Base-by-base conservation (phyloP, 352 stramenopile genomes). In the Phytophthora boehmeriae region DNA sequence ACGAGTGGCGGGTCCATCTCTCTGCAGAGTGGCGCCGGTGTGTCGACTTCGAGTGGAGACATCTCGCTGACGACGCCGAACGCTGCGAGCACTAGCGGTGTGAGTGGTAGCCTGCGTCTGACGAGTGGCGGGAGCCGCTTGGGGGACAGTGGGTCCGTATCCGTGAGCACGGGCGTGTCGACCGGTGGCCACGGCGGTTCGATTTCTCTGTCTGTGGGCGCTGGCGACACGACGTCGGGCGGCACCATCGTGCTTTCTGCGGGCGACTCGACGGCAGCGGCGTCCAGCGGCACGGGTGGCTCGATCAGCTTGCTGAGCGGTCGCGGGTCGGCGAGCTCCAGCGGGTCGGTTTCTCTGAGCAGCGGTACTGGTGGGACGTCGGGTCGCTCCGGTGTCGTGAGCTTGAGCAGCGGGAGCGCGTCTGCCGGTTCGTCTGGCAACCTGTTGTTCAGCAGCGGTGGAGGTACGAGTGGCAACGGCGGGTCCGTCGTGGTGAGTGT, bases 181-280 rank as follows among this genome's bases (percentile, higher is more conserved):
- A 56, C 39, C 2, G 35, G 54, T 30, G 61, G 61, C 35, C 61
- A 38, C 16, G 66, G 61, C 46, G 61, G 66, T 3, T 62, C 61
- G 38, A 71, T 75, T 46, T 45, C 44, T 35, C 25, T 75, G 53
- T 54, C 51, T 25, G 63, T 71, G n/a, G 66, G 66, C 42, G 27
- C 23, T 34, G 67, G 67, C 36, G 54, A 45, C 32, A 66, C 58
- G 45, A 44, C 53, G 32, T 48, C 44, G 8, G 48, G 63, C 39
- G 68, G 68, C 14, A 63, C 48, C 35, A 66, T 66, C 14, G 28
- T 58, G 34, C 28, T 68, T 9, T 42, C 35, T 8, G 41, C 57
- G 16, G 39, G 51, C 14, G 67, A 67, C 23, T 23, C n/a, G n/a
- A n/a, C n/a, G n/a, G n/a, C n/a, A n/a, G n/a, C n/a, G n/a, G n/a